Percentiles rank a stretch among this genome's conserved stretches.
These are phyloP conservation scores for Collybia nuda DNA, from an alignment of 768 basidiomycete genomes.

Conservation along the genomic window DNA sequence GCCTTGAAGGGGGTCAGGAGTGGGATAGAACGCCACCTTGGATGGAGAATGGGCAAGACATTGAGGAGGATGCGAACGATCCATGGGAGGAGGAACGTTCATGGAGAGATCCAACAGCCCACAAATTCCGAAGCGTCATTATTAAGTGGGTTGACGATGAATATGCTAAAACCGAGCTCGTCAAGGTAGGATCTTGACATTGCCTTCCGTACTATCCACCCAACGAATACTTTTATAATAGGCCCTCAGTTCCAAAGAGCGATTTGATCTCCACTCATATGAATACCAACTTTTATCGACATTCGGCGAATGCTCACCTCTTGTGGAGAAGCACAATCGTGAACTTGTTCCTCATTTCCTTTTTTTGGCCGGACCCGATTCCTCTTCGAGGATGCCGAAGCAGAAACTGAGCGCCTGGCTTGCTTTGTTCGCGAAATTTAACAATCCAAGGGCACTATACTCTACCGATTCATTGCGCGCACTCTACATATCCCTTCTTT, in stretches of 20 bases:
- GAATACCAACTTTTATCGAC: slow-evolving; percentile 77
- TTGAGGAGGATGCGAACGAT: slow-evolving; percentile 27
- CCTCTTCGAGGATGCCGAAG: slow-evolving; percentile 46
- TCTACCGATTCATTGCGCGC: slow-evolving; percentile 61
- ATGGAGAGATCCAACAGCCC: slow-evolving; percentile 76
- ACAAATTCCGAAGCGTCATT: slow-evolving; percentile 53
- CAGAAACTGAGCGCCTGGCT: slow-evolving; percentile 76
- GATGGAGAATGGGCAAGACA: slow-evolving; percentile 9
- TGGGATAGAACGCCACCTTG: slow-evolving; percentile 1
- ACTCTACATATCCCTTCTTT: slow-evolving; percentile 73
- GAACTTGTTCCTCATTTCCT: slow-evolving; percentile 88
- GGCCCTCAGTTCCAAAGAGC: slow-evolving; percentile 37
- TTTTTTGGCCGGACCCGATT: slow-evolving; percentile 38
- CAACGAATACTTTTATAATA: slow-evolving; percentile 13
- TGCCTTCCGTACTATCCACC: not conserved
- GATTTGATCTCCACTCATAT: slow-evolving; percentile 75
- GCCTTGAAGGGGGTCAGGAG: slow-evolving; percentile 17
- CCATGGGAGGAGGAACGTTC: slow-evolving; percentile 71
- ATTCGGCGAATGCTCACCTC: slow-evolving; percentile 62
- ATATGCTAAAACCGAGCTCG: slow-evolving; percentile 22
- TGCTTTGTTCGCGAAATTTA: slow-evolving; percentile 83
- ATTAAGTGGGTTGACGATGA: slow-evolving; percentile 44
- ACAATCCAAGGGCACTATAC: slow-evolving; percentile 88
- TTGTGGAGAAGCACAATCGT: slow-evolving; percentile 87
- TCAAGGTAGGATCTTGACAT: slow-evolving; percentile 28